Evolutionary conservation across 352 stramenopile species (phyloP), one percentile per base, ranked within the genome.

Genomic region (Globisporangium middletonii): DNA sequence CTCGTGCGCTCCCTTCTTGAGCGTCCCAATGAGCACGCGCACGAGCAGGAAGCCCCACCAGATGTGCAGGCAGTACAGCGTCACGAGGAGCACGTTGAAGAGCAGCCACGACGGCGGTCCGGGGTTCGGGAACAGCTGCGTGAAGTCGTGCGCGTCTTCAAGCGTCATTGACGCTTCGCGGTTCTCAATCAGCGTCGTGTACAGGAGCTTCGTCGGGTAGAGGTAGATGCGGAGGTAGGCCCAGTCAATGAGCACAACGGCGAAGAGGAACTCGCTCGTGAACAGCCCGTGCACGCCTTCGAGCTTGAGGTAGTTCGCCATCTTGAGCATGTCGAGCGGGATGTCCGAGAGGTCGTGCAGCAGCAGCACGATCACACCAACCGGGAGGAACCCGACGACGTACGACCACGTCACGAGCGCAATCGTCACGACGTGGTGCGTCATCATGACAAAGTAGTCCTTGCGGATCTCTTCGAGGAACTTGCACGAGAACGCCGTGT

Each of bases 371-470:
- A 96, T 72, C 26, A 95, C 78, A 43, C 87, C 87, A 1, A 96
- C 79, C 12, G 83, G 81, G 19, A 93, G 60, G 55, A 88, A 94
- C n/a, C 86, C 81, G 33, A 92, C 65, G 1, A 71, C 71, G 66
- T 90, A 94, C 46, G 80, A 93, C 81, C 83, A 93, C 23, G 77
- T 89, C 30, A 96, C 80, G 23, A 96, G 73, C 35, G 82, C 77
- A 50, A 95, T 92, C 2, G 86, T 96, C 42, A 94, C 80, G 30
- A 92, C 76, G 63, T 95, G 86, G 68, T 95, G 86, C 2, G 84
- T 84, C 85, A 96, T 95, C 85, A 96, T 96, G 27, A 94, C 84
- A 48, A 94, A 63, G 68, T 94, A 94, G 55, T 96, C 86, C 68
- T 94, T 94, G 51, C 83, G 82, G 50, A 92, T 85, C 61, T 92